These are phyloP conservation scores for Globisporangium orthogonon DNA, from an alignment of 352 stramenopile genomes.

Conservation along the genomic window DNA sequence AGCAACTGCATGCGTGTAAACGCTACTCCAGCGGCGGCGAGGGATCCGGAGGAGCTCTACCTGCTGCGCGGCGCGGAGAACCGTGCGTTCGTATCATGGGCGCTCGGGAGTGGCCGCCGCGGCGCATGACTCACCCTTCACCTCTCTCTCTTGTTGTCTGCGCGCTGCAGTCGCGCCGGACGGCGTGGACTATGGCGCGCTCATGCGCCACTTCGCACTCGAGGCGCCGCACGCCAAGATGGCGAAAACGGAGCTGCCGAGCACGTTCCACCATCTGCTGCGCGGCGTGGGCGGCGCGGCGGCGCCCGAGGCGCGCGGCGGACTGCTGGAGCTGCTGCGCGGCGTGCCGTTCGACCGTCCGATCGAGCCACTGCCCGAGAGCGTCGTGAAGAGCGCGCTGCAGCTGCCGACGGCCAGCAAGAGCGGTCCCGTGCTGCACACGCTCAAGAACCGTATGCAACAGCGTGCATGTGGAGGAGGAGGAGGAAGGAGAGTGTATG, in stretches of 20 bases:
- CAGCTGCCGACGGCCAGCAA: conserved; percentile 61
- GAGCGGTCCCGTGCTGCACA: conserved; percentile 42
- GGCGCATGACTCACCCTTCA: neutral
- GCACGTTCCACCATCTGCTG: conserved; percentile 67
- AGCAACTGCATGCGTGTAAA: neutral
- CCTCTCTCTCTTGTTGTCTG: neutral
- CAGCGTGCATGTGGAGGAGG: too few relatives aligned
- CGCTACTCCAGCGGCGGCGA: too few relatives aligned
- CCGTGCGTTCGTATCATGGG: conserved; percentile 25
- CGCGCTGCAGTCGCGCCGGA: conserved; percentile 39
- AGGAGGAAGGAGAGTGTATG: too few relatives aligned
- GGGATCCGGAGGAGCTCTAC: conserved; percentile 42
- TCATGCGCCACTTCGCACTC: conserved; percentile 68
- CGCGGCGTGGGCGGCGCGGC: conserved; percentile 51
- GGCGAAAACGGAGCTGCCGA: conserved; percentile 43
- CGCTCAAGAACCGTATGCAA: conserved; percentile 27
- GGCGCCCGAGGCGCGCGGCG: conserved; percentile 37
- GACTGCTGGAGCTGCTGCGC: conserved; percentile 53
- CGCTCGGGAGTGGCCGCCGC: too few relatives aligned
- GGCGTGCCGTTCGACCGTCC: conserved; percentile 74
- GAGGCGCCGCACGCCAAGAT: conserved; percentile 60
- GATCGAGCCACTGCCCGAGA: conserved; percentile 69
- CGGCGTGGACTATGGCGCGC: conserved; percentile 45
- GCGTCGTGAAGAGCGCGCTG: conserved; percentile 60
- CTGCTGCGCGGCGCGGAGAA: conserved; percentile 49